Evolutionary conservation across 2,329 filamentous ascomycete genomes (phyloP), one percentile per base, ranked within the genome.

Genomic region (Seiridium unicorne): DNA sequence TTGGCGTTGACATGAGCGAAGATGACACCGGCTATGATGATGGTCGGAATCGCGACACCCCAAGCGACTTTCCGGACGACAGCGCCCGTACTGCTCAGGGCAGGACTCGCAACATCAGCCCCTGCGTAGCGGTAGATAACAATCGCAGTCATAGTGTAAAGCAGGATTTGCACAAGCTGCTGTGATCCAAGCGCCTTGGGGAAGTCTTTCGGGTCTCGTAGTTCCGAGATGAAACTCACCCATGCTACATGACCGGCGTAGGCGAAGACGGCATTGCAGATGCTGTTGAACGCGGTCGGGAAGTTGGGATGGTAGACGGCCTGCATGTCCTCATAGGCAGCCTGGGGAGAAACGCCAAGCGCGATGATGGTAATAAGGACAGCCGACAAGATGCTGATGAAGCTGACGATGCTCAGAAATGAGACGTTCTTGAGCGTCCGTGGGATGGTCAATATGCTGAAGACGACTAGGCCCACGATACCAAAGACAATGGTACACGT

Each of bases 121-220:
- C 89, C 89, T 4, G 84, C 85, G 66, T 83, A 91, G 60, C 84
- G 79, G 74, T 92, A 92, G 66, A 91, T 86, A 40, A 91, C 81
- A 9, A 86, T 77, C 4, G 86, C 85, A 1, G 86, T 84, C 48
- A 89, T 68, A 36, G 89, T 77, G 72, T 91, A 92, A 36, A 91
- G 79, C 10, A 74, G 72, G 1, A 84, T 85, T 60, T 88, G 84
- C 58, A 80, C 74, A 18, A 78, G 74, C 70, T 89, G 86, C 6
- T 89, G 81, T 31, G 67, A 55, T 38, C 65, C 63, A 18, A 67
- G 62, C 42, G 66, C 68, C 70, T 87, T 87, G 49, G 81, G 79
- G 70, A 84, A 89, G 64, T 87, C 81, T 55, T 76, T 73, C 1
- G 87, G 86, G 48, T 84, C 76, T 66, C 82, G 80, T 70, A 91